Percentiles rank a stretch among this genome's conserved stretches.
Conservation (phyloP, 2,329 filamentous ascomycete species). For the Zymoseptoria pseudotritici region DNA sequence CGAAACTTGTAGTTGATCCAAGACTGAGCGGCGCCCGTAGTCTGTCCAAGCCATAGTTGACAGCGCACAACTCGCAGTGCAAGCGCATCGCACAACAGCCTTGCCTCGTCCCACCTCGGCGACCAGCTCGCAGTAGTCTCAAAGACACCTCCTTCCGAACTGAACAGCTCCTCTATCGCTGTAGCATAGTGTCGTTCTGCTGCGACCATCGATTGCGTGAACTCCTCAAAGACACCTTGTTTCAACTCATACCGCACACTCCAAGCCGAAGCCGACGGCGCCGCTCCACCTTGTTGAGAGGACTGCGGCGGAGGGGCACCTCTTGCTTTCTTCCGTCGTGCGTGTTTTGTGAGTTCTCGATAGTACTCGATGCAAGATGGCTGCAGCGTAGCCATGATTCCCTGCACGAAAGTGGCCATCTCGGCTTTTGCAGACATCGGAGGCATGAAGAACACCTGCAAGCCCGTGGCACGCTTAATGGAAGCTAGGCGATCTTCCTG, state of each 20-base stretch:
- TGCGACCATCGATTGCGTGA: slow-evolving; percentile 83
- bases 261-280: slow-evolving; percentile 80
- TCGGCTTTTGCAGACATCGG: slow-evolving; percentile 64
- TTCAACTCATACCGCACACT: slow-evolving; percentile 94
- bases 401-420: slow-evolving; percentile 64
- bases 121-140: slow-evolving; percentile 87
- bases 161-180: slow-evolving; percentile 76
- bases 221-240: slow-evolving; percentile 81
- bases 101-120: slow-evolving; percentile 84
- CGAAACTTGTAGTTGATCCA: slow-evolving; percentile 73
- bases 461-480: slow-evolving; percentile 68
- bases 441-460: slow-evolving; percentile 81
- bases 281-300: slow-evolving; percentile 75
- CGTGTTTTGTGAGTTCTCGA: slow-evolving; percentile 84
- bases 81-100: slow-evolving; percentile 74
- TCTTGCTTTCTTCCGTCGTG: slow-evolving; percentile 77
- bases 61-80: slow-evolving; percentile 76
- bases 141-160: slow-evolving; percentile 63
- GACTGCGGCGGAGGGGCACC: slow-evolving; percentile 72
- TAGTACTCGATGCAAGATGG: slow-evolving; percentile 81
- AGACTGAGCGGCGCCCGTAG: slow-evolving; percentile 68
- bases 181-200: slow-evolving; percentile 79
- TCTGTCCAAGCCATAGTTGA: slow-evolving; percentile 69
- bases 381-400: slow-evolving; percentile 65
- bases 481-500: slow-evolving; percentile 69